Conservation (phyloP, 176 grass and related monocot species). For the Paspalum notatum region DNA sequence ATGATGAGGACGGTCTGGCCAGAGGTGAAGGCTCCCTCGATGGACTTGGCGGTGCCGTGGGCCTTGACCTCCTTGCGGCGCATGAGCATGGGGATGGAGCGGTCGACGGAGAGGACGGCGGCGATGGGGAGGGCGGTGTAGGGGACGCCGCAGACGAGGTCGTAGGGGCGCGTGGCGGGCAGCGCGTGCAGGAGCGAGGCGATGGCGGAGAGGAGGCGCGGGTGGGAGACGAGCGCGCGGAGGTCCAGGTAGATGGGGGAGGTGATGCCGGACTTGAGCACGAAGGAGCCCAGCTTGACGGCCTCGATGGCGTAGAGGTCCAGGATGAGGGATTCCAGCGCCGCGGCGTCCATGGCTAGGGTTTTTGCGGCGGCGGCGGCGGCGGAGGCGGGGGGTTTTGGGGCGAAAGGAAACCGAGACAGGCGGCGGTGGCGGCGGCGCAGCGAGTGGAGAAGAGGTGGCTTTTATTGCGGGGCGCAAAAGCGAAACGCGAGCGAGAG, state of each 20-base stretch:
- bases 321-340: constrained; percentile 64
- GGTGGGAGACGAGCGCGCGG: constrained; percentile 87
- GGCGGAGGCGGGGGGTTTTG: too few species aligned
- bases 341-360: constrained; percentile 64
- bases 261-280: constrained; percentile 91
- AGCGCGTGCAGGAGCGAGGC: constrained; percentile 63
- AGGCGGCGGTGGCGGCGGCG: constrained; percentile 21
- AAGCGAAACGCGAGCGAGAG: background rate
- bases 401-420: background rate
- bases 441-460: background rate
- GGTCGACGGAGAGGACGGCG: constrained; percentile 66
- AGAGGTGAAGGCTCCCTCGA: constrained; percentile 67
- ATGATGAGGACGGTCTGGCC: constrained; percentile 76
- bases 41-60: constrained; percentile 83
- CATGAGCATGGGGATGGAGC: constrained; percentile 82
- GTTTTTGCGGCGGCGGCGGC: constrained; percentile 38
- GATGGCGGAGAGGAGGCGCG: constrained; percentile 69
- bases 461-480: constrained; percentile 19
- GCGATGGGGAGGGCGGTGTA: constrained; percentile 97
- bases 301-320: constrained; percentile 90
- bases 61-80: constrained; percentile 96
- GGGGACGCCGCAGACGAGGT: constrained; percentile 85
- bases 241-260: constrained; percentile 99
- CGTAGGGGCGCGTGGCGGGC: constrained; percentile 57
- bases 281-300: constrained; percentile 84